A percentile compares a stretch with the other conserved stretches of the same genome.
phyloP scores from a whole-genome alignment of 176 grass and related monocot genomes.

The Melocanna baccifera region DNA sequence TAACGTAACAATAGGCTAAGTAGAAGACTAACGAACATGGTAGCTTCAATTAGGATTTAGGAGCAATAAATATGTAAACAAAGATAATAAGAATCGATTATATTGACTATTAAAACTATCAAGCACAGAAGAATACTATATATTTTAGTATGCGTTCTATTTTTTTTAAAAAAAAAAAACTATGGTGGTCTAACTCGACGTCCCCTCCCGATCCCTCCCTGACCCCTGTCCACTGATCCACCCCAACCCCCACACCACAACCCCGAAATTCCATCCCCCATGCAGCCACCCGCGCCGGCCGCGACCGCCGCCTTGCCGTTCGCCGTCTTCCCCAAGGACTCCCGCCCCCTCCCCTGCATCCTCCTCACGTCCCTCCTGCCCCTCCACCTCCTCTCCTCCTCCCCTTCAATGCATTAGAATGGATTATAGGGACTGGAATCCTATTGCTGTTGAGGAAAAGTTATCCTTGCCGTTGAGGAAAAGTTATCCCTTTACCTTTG shows the following conservation, averaged over 20 bases:
- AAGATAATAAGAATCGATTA: background rate
- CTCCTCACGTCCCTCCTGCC: conserved; percentile 66
- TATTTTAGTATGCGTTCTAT: background rate
- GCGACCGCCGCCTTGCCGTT: conserved; percentile 19
- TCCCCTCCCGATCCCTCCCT: background rate
- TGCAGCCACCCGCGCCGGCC: conserved; percentile 38
- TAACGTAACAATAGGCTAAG: background rate
- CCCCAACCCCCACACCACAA: background rate
- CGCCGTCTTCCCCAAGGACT: conserved; percentile 66
- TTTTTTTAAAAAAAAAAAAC: background rate
- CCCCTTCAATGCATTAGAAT: conserved; percentile 22
- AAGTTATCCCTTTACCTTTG: background rate
- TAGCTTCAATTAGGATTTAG: background rate
- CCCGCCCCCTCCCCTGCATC: conserved; percentile 66
- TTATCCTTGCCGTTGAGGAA: background rate
- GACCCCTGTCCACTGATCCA: background rate
- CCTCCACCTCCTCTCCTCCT: conserved; percentile 41
- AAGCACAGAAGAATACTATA: background rate
- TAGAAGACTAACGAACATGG: background rate
- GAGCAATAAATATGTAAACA: background rate
- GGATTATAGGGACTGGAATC: background rate
- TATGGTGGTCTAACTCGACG: background rate
- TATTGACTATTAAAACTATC: background rate
- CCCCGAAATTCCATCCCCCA: background rate
- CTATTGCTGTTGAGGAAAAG: background rate